Conservation (phyloP, 148 eudicot species). For the Rhododendron ovatum region DNA sequence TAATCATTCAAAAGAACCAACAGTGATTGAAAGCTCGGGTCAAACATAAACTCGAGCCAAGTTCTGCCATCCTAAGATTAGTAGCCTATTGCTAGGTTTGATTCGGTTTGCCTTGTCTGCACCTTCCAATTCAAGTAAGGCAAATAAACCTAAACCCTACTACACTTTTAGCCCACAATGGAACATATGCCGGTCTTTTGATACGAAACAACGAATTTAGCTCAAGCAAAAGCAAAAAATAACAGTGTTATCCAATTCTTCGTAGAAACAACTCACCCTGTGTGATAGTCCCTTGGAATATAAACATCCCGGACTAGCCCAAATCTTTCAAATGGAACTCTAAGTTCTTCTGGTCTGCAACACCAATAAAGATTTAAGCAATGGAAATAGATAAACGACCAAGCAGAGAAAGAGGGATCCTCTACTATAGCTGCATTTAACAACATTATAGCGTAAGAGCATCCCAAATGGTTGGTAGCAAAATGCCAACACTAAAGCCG, state of each 20-base stretch:
- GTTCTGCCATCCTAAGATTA: not conserved
- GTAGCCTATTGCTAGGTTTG: not conserved
- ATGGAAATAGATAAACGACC: not conserved
- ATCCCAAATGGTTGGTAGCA: not conserved
- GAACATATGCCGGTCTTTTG: not conserved
- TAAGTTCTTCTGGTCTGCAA: constrained; percentile 73
- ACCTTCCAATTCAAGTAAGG: not conserved
- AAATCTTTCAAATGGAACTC: constrained; percentile 70
- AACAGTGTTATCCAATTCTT: not conserved
- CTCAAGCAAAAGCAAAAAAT: not conserved
- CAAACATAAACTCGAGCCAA: not conserved
- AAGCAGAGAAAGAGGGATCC: not conserved
- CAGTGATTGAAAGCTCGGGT: not conserved
- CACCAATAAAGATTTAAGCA: constrained; percentile 4
- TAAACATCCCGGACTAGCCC: constrained; percentile 78
- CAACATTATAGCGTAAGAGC: not conserved
- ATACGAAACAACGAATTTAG: not conserved
- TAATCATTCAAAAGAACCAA: not conserved
- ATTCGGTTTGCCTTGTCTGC: not conserved
- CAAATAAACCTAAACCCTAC: constrained; percentile 1
- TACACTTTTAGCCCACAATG: not conserved
- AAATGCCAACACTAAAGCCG: not conserved
- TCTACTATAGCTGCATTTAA: not conserved
- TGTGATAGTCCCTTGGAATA: constrained; percentile 65
- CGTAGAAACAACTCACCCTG: constrained; percentile 46